Evolutionary conservation across 2,329 filamentous ascomycete species (phyloP), one percentile per base, ranked within the genome.

Genomic region (Neofusicoccum ribis): DNA sequence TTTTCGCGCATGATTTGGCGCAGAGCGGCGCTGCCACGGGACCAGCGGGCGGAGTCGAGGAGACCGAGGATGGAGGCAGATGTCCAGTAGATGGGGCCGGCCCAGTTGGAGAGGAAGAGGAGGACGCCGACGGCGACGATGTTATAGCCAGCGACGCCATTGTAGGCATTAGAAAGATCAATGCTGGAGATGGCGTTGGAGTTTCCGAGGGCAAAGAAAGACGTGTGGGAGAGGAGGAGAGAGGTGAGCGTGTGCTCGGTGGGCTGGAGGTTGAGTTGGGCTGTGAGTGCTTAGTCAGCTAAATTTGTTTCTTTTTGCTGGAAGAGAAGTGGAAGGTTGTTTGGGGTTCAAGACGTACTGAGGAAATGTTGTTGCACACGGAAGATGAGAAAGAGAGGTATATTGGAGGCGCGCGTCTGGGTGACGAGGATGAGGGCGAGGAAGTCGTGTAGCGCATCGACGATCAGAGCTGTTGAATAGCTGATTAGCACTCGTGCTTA

Each of bases 181-280:
- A 99, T 88, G n/a, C 91, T 94, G 12, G 93, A 96, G 70, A 99
- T 97, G 46, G 95, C 91, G 76, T 99, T 99, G 52, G 91, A 92
- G 74, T 93, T 93, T 27, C 93, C 95, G 68, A 92, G 88, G 36
- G 92, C 90, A 75, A 98, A 99, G 83, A 97, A 99, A 60, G 90
- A 89, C 41, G 87, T 83, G 78, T 93, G 89, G 70, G 96, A 90
- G 46, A 96, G 82, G 39, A 98, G 85, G 39, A 97, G 81, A 8
- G 86, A 87, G 0, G 90, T 89, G 9, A 88, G 86, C 4, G 89
- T 89, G 51, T 91, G 82, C 71, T 92, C 23, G 81, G 75, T 56
- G 68, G 76, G 76, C 23, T 80, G 78, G 54, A 89, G 82, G 67
- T 79, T 68, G 50, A 84, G 78, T 47, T 79, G 74, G 15, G 73